A percentile compares a stretch with the other conserved stretches of the same genome.
These are phyloP conservation scores for Aspergillus aculeatinus DNA, from an alignment of 2,329 filamentous ascomycete species.

Conservation along the genomic window DNA sequence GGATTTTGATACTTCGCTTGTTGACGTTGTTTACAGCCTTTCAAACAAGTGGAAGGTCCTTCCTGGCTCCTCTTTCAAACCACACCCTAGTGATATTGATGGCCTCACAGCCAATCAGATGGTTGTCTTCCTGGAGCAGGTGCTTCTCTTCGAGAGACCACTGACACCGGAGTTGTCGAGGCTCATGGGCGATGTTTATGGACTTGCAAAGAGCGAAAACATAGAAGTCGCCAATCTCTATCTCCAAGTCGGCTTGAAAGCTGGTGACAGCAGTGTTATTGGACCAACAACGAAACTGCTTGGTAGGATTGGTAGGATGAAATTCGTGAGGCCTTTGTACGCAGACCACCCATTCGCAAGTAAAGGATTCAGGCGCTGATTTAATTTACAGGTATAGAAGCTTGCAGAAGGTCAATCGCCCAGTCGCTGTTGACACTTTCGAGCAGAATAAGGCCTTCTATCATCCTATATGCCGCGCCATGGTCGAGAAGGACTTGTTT, in stretches of 20 bases:
- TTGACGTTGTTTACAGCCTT: conserved; percentile 79
- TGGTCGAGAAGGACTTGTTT: conserved; percentile 82
- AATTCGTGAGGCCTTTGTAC: conserved; percentile 86
- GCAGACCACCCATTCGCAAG: conserved; percentile 4
- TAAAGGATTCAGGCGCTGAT: conserved; percentile 14
- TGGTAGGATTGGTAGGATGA: conserved; percentile 87
- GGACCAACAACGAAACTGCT: conserved; percentile 71
- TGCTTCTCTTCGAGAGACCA: conserved; percentile 66
- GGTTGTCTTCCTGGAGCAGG: conserved; percentile 81
- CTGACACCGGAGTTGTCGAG: conserved; percentile 66
- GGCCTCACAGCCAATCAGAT: conserved; percentile 82
- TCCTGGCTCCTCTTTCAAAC: conserved; percentile 52
- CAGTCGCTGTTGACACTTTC: conserved; percentile 78
- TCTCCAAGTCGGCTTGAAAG: conserved; percentile 74
- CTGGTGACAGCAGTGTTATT: conserved; percentile 68
- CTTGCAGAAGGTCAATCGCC: conserved; percentile 70
- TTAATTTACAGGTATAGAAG: conserved; percentile 53
- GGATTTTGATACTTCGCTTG: conserved; percentile 82
- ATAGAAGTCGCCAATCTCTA: conserved; percentile 82
- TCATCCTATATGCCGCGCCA: conserved; percentile 83
- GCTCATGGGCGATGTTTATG: conserved; percentile 72
- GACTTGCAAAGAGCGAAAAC: conserved; percentile 72
- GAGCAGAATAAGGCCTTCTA: conserved; percentile 88
- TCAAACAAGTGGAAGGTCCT: conserved; percentile 75
- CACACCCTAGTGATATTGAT: conserved; percentile 66